Conservation (phyloP, 768 basidiomycete species). For the Lactarius sanguifluus region DNA sequence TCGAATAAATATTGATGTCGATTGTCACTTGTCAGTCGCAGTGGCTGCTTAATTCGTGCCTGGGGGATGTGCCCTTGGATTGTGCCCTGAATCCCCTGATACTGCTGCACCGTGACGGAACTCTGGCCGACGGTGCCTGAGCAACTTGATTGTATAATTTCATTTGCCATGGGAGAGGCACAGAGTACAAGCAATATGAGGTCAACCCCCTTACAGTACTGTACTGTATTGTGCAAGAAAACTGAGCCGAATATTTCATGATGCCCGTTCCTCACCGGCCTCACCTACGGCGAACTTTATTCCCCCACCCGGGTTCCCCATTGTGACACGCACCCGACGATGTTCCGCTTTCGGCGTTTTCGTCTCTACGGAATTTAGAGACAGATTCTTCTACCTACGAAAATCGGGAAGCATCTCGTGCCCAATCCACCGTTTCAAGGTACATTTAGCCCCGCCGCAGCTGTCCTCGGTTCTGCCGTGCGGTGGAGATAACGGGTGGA, state of each 20-base stretch:
- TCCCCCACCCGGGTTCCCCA: neutral
- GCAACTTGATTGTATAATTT: neutral
- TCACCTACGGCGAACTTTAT: slow-evolving; percentile 14
- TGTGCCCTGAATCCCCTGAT: neutral
- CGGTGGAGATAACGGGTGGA: slow-evolving; percentile 13
- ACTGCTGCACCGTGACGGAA: neutral
- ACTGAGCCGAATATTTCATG: slow-evolving; percentile 15
- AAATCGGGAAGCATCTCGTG: neutral
- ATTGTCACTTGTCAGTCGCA: slow-evolving; percentile 1
- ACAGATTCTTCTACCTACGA: neutral
- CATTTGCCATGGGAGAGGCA: neutral
- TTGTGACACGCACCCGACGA: neutral
- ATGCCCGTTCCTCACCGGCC: neutral
- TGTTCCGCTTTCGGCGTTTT: slow-evolving; percentile 5
- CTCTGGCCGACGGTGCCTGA: neutral
- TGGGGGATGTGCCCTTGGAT: neutral
- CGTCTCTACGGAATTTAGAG: neutral
- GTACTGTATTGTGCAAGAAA: slow-evolving; percentile 9
- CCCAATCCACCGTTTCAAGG: slow-evolving; percentile 3
- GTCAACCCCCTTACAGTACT: neutral
- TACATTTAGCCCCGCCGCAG: neutral
- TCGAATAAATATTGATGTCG: neutral
- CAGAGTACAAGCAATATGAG: neutral
- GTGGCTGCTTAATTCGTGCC: neutral
- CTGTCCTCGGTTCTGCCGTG: neutral